Conservation (phyloP, 257 asterid genomes). For the Agastache rugosa region DNA sequence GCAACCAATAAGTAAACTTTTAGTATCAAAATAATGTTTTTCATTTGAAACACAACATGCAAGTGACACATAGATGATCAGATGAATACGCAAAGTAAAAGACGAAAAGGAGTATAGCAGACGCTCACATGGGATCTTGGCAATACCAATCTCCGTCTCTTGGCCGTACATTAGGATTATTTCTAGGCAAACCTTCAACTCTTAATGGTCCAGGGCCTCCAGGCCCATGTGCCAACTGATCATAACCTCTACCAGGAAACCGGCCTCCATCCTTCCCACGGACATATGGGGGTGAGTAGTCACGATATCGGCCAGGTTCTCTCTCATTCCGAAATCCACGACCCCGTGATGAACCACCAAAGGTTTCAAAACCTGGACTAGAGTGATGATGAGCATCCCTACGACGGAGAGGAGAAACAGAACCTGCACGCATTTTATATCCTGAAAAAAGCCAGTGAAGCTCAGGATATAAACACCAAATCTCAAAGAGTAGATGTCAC, state of each 20-base stretch:
- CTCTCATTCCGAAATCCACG: constrained; percentile 71
- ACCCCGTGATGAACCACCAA: constrained; percentile 57
- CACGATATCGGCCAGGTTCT: constrained; percentile 68
- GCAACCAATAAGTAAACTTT: background rate
- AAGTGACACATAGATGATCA: constrained; percentile 6
- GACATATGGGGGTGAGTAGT: constrained; percentile 68
- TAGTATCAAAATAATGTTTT: constrained; percentile 1
- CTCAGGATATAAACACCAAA: constrained; percentile 62
- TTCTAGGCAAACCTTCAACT: constrained; percentile 62
- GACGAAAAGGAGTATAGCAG: constrained; percentile 3
- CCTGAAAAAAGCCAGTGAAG: constrained; percentile 89
- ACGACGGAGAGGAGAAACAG: constrained; percentile 77
- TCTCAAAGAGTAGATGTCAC: constrained; percentile 49
- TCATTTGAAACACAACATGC: constrained; percentile 23
- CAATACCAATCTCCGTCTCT: constrained; percentile 97
- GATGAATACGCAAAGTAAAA: constrained; percentile 19
- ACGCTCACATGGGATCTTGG: constrained; percentile 78
- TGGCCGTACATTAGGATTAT: constrained; percentile 87
- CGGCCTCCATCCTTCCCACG: constrained; percentile 67
- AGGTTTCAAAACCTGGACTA: constrained; percentile 74
- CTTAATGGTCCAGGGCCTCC: constrained; percentile 51
- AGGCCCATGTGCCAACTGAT: constrained; percentile 60
- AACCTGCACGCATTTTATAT: constrained; percentile 80
- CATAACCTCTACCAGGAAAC: constrained; percentile 68
- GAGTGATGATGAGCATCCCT: constrained; percentile 65